Conservation (phyloP, 225 moss, liverwort and hornwort species). For the Sphagnum tenellum region DNA sequence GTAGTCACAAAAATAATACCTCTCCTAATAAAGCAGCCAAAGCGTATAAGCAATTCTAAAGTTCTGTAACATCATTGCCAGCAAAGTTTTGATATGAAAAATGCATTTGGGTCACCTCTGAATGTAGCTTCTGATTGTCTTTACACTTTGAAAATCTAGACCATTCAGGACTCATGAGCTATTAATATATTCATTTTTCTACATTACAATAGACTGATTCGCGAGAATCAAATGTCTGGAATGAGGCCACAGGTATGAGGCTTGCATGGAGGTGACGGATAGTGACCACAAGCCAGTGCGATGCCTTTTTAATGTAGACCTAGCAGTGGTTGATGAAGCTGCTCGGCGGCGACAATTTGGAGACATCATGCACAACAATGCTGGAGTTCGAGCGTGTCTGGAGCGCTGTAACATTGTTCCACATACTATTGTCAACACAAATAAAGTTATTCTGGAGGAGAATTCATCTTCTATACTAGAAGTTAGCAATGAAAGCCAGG, state of each 20-base stretch:
- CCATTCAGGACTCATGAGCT: too few relatives aligned
- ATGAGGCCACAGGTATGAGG: conserved; percentile 72
- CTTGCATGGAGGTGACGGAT: conserved; percentile 75
- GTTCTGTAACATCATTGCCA: too few relatives aligned
- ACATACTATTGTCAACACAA: conserved; percentile 52
- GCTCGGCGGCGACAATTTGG: conserved; percentile 76
- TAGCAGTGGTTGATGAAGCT: conserved; percentile 84
- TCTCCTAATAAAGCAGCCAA: too few relatives aligned
- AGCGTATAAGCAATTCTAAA: too few relatives aligned
- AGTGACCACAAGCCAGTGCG: conserved; percentile 98
- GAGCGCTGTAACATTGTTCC: conserved; percentile 52
- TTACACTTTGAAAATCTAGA: too few relatives aligned
- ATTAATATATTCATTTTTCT: too few relatives aligned
- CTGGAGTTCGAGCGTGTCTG: conserved; percentile 39
- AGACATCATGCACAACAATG: conserved; percentile 46
- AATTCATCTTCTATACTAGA: conserved; percentile 29
- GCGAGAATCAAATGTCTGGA: too few relatives aligned
- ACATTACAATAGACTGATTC: too few relatives aligned
- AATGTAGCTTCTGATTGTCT: too few relatives aligned
- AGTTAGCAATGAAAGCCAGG: conserved; percentile 54
- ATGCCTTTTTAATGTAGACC: conserved; percentile 73
- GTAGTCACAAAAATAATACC: not conserved
- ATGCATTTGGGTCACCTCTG: too few relatives aligned
- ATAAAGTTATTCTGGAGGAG: conserved; percentile 36
- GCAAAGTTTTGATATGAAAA: too few relatives aligned